Evolutionary conservation across 148 eudicot species (phyloP).

Genomic region (Vaccinium macrocarpon): DNA sequence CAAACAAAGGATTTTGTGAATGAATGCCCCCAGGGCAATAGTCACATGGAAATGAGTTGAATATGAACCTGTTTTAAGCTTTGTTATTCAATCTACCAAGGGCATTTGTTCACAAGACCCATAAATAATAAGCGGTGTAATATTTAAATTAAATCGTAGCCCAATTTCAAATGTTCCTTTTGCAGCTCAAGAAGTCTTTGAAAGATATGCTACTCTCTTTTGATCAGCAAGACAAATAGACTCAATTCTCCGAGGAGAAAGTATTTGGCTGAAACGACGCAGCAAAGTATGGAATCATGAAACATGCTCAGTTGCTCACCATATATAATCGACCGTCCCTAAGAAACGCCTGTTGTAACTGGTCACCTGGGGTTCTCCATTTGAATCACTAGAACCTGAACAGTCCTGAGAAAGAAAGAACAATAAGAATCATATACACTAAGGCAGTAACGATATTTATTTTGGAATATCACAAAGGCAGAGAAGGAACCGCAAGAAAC

Average conservation of each 20-base stretch:
- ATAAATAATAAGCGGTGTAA: not conserved
- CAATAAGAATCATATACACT: not conserved
- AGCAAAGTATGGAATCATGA: slow-evolving; percentile 10
- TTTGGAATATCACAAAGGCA: slow-evolving; percentile 1
- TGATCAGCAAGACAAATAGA: not conserved
- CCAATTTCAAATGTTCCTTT: not conserved
- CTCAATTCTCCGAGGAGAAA: not conserved
- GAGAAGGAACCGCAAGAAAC: slow-evolving; percentile 4
- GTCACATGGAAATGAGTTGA: not conserved
- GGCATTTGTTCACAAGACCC: not conserved
- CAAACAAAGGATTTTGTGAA: not conserved
- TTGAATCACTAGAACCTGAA: slow-evolving; percentile 73
- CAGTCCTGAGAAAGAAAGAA: slow-evolving; percentile 35
- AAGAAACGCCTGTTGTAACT: slow-evolving; percentile 72
- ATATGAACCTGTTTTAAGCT: not conserved
- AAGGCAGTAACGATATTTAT: not conserved
- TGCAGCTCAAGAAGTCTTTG: slow-evolving; percentile 1
- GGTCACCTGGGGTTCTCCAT: slow-evolving; percentile 86
- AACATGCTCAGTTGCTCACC: slow-evolving; percentile 42
- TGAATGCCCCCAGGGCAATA: not conserved
- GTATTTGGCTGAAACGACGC: not conserved
- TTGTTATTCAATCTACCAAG: not conserved
- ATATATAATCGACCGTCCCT: slow-evolving; percentile 96
- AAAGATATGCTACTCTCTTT: not conserved
- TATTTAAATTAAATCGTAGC: not conserved